phyloP scores from a whole-genome alignment of 2,329 filamentous ascomycete species.

The Botrytis deweyae region DNA sequence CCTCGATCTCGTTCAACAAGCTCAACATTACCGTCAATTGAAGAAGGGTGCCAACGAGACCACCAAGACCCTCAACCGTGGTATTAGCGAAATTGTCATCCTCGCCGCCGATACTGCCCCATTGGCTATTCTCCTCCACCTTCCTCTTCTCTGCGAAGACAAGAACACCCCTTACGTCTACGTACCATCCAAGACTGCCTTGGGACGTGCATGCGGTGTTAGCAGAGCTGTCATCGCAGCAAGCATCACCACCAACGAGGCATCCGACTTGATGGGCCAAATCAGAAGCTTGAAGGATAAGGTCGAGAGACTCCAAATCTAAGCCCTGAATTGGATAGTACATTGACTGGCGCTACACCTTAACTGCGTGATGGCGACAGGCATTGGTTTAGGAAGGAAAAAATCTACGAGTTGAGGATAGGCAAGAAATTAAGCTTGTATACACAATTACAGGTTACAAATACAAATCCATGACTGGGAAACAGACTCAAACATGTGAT shows the following conservation, averaged over 20 bases:
- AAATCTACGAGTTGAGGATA: neutral
- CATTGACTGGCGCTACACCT: conserved; percentile 20
- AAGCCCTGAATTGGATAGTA: conserved; percentile 40
- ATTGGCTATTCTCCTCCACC: conserved; percentile 82
- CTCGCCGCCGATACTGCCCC: conserved; percentile 86
- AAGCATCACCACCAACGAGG: conserved; percentile 89
- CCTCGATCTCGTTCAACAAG: conserved; percentile 70
- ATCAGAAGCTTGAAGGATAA: conserved; percentile 90
- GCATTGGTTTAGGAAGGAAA: neutral
- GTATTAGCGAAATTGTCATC: conserved; percentile 85
- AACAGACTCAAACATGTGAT: neutral
- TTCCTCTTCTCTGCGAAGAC: conserved; percentile 85
- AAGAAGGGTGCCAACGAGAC: conserved; percentile 88
- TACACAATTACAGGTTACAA: neutral
- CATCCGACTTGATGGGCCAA: conserved; percentile 80
- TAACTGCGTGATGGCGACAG: conserved; percentile 17
- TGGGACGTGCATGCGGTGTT: conserved; percentile 88
- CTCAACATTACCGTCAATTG: conserved; percentile 64
- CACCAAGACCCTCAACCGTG: conserved; percentile 88
- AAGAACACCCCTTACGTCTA: conserved; percentile 74
- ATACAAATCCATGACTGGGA: conserved; percentile 16
- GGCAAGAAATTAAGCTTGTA: neutral
- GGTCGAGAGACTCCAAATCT: conserved; percentile 94
- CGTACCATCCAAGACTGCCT: conserved; percentile 75
- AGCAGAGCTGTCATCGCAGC: conserved; percentile 82